Conservation (phyloP, 352 stramenopile genomes). For the Peronosclerospora sorghi region DNA sequence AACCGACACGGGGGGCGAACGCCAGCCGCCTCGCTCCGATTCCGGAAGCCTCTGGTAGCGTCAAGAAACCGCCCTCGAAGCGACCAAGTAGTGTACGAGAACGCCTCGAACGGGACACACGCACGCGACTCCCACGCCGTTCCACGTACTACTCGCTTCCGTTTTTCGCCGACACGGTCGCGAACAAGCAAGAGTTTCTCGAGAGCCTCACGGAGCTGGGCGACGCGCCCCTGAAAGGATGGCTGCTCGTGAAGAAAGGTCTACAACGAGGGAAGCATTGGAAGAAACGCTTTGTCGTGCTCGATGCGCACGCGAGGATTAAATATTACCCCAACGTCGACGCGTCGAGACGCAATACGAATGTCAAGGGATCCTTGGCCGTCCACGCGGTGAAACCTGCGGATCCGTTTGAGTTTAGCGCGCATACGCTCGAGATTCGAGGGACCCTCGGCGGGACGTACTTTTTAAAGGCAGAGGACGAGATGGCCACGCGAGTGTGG, state of each 20-base stretch:
- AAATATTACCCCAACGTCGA: constrained; percentile 77
- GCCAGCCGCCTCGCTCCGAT: too few relatives aligned
- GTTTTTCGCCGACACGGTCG: constrained; percentile 65
- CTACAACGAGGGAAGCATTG: constrained; percentile 60
- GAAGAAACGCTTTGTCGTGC: constrained; percentile 76
- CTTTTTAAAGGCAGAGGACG: constrained; percentile 71
- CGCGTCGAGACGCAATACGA: constrained; percentile 59
- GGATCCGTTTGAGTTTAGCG: constrained; percentile 57
- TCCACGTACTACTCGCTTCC: constrained; percentile 71
- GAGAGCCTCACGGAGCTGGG: constrained; percentile 55
- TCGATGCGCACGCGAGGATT: constrained; percentile 61
- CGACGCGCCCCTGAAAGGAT: constrained; percentile 57
- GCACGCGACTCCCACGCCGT: constrained; percentile 35
- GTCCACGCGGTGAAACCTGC: constrained; percentile 72
- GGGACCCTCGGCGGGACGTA: constrained; percentile 71
- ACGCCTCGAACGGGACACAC: constrained; percentile 51
- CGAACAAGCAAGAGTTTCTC: constrained; percentile 70
- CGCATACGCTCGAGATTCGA: constrained; percentile 64
- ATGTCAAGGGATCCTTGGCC: constrained; percentile 63
- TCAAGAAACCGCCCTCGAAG: constrained; percentile 13
- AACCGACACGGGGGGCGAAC: too few relatives aligned
- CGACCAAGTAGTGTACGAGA: constrained; percentile 38
- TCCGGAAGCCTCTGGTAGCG: background rate
- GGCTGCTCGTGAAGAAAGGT: constrained; percentile 72
- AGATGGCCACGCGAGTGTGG: constrained; percentile 68